These are phyloP conservation scores for Colletotrichum sp. DNA, from an alignment of 2,329 filamentous ascomycete species.

Conservation along the genomic window DNA sequence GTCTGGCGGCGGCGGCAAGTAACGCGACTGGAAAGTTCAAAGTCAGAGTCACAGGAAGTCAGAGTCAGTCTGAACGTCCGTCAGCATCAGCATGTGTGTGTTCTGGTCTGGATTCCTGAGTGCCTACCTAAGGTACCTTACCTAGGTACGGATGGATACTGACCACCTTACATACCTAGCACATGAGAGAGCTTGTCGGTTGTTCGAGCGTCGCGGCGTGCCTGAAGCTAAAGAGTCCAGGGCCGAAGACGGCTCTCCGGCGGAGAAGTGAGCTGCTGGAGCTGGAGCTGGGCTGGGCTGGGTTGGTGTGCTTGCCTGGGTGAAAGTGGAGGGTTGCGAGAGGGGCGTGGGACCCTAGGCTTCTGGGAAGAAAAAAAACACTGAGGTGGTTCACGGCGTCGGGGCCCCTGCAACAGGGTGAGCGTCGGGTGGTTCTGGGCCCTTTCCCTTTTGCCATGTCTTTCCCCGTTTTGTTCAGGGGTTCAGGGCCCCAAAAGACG, in stretches of 20 bases:
- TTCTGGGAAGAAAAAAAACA: background rate
- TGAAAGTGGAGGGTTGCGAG: background rate
- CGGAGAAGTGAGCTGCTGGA: background rate
- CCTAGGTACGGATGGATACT: background rate
- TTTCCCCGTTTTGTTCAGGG: constrained; percentile 15
- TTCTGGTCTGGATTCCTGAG: background rate
- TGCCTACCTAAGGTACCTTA: background rate
- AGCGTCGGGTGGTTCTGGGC: constrained; percentile 13
- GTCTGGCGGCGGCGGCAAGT: background rate
- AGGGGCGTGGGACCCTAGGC: background rate
- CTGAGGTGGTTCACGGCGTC: background rate
- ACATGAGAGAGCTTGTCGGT: background rate
- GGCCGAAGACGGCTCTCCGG: background rate
- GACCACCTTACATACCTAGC: background rate
- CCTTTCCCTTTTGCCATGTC: constrained; percentile 17
- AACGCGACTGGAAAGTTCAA: background rate
- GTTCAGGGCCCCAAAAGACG: background rate
- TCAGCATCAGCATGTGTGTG: background rate
- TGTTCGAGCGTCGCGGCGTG: background rate
- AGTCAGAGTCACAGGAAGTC: background rate
- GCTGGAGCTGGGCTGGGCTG: background rate
- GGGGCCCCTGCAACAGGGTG: background rate
- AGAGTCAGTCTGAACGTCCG: background rate
- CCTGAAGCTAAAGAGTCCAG: background rate
- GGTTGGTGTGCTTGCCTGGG: background rate